Evolutionary conservation across 129 eudicot species (phyloP), one percentile per base, ranked within the genome.

Genomic region (Saposhnikovia divaricata): DNA sequence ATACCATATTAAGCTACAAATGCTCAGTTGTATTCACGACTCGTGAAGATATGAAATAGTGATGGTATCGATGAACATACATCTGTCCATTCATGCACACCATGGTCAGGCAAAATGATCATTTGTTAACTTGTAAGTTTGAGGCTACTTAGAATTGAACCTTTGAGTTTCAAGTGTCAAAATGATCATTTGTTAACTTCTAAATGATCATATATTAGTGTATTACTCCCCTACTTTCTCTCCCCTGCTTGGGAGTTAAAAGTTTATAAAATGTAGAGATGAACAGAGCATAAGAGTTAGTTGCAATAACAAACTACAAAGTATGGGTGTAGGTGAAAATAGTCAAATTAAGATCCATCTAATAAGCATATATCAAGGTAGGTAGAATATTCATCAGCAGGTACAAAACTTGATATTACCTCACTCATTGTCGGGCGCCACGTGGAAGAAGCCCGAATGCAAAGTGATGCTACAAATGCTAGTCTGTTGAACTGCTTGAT

Each of bases 381-480:
- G 68, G 68, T n/a, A 59, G 34, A 9, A n/a, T 8, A 21, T 23
- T 57, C 31, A 23, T 57, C 68, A 59, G 28, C 66, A 21, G 66
- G 28, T 25, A 40, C 9, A 44, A 19, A 57, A 82, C 7, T 61
- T 78, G 69, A 81, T 57, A 57, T 57, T 43, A 94, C 99, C 97
- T 95, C 94, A 76, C 93, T 92, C 93, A 95, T 92, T 48, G 97
- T 90, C 14, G 99, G 99, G 76, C 97, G 97, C 97, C 99, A 92
- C 50, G 90, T 83, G 34, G 97, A 86, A 53, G 97, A 85, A 43
- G 96, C 88, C 59, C 97, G 89, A 21, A 92, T 95, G 85, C 99
- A 92, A 2, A 95, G 93, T 73, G 99, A 92, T 38, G 99, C 97
- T 13, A 85, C 88, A 68, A 87, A 89, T 28, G 94, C 97, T 28